Base-by-base conservation (phyloP, 2,329 filamentous ascomycete species). In the Dryadomyces quercus-mongolicae region DNA sequence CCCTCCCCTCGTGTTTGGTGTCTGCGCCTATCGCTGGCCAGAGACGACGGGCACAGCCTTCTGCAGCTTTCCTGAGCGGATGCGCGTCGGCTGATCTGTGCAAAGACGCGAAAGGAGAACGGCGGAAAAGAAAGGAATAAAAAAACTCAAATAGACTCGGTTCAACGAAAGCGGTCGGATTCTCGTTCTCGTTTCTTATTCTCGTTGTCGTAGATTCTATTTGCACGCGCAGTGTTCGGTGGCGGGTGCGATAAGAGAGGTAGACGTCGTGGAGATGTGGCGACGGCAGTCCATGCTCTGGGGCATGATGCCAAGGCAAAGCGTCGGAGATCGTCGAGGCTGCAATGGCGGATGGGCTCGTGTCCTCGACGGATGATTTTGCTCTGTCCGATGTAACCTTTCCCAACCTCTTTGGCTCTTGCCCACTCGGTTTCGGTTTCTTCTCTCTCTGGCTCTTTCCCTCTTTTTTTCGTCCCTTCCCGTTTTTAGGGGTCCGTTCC, bases 281-380 rank as follows among this genome's bases (percentile, higher is more conserved):
- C 48, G 49, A 38, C 50, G 54, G 49, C 42, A 25, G 54, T 49
- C 40, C 54, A 49, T 45, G 25, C 50, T 31, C 49, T 9, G 45
- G 45, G 20, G 44, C 49, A 49, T 43, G 22, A 44, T 45, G 45
- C 38, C 49, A 36, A 49, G 44, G 36, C 36, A 22, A 40, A 40
- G 10, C 10, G 10, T 40, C 36, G 6, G 36, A 40, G 36, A 40
- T 42, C 20, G 36, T 42, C 36, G 36, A 43, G 21, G 36, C 36
- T 40, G 36, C 15, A 13, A 16, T 40, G 36, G 36, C 36, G 15
- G 15, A 31, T 31, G 25, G 10, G 36, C 36, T 16, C 36, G 31
- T 44, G 9, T 38, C n/a, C 47, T 49, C 36, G 10, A 16, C 36
- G 10, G 36, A 40, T 40, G 10, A 31, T 31, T 31, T 31, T 31